Percentiles rank a stretch among this genome's conserved stretches.
Conservation (phyloP, 192 early-diverging fungal genomes). For the Coemansia sp. region DNA sequence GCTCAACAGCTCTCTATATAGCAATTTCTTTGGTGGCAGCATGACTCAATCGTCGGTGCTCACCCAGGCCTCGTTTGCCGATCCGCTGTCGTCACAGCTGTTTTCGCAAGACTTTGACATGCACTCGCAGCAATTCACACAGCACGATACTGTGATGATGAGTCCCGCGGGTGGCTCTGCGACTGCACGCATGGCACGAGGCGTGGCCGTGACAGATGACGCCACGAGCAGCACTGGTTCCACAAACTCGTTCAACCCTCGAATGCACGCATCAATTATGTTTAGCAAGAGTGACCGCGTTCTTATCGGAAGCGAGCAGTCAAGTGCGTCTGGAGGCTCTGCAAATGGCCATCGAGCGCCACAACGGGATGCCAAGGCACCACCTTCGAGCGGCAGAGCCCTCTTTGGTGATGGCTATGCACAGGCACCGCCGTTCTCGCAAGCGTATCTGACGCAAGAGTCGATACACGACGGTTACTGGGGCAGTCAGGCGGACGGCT, state of each 20-base stretch:
- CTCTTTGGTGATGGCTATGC: constrained; percentile 12
- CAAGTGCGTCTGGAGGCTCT: not conserved
- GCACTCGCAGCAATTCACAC: constrained; percentile 43
- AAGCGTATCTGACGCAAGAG: constrained; percentile 37
- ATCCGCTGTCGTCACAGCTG: constrained; percentile 33
- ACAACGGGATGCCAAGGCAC: constrained; percentile 1
- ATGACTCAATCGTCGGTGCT: constrained; percentile 20
- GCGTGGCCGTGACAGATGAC: not conserved
- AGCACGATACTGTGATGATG: constrained; percentile 48
- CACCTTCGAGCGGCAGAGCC: not conserved
- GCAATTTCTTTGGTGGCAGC: constrained; percentile 22
- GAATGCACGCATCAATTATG: constrained; percentile 54
- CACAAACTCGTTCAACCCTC: constrained; percentile 36
- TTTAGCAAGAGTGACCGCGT: constrained; percentile 54
- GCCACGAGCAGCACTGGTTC: not conserved
- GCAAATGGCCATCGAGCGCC: not conserved
- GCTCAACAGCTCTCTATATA: constrained; percentile 31
- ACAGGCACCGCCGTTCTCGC: constrained; percentile 35
- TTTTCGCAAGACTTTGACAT: constrained; percentile 41
- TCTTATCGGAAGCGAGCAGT: constrained; percentile 14
- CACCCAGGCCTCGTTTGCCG: constrained; percentile 36
- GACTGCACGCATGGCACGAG: not conserved
- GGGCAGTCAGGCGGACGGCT: constrained; percentile 7
- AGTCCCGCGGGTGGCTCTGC: constrained; percentile 2
- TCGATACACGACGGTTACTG: constrained; percentile 17